Base-by-base conservation (phyloP, 805 yeast species). In the Dipodascus geniculatus region DNA sequence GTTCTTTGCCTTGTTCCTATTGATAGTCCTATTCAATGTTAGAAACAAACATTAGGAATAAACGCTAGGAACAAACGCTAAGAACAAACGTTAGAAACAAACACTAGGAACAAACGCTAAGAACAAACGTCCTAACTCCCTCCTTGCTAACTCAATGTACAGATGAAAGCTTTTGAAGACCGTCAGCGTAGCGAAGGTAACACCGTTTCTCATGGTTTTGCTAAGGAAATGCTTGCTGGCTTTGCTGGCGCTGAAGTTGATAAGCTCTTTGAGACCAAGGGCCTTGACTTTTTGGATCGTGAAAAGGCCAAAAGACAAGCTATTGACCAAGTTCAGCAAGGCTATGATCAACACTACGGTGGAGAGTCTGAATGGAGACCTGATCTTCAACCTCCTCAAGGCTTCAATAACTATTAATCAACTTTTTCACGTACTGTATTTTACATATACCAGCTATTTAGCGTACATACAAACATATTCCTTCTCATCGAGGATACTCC, bases 161-260 rank as follows among this genome's bases (percentile, higher is more conserved):
- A 56, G 58, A 51, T 57, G 48, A 57, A 56, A 49, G 49, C 48
- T 16, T 60, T 58, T 49, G 63, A 60, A 51, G 59, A 60, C 56
- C 53, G 54, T 23, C 62, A 61, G 53, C 59, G 63, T 9, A 54
- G 54, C 11, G 62, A 60, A 48, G 63, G 63, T 47, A 53, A 51
- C 51, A 55, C 61, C 9, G 63, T 60, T 44, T 55, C 54, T 50
- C 63, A 61, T 52, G 51, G 48, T 4, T 58, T 60, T 53, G 61
- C 63, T 35, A 61, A 61, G 55, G 63, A 61, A 49, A 28, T 56
- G 28, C 55, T 61, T 19, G 60, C 59, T 23, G 63, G 63, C n/a
- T n/a, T 61, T 49, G 63, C 61, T 48, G 63, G 57, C 33, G 63
- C 58, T 50, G 63, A 61, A 49, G 63, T 60, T 47, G 63, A 61